Base-by-base conservation (phyloP, 2,329 filamentous ascomycete species). In the Incumbomyces lentus region DNA sequence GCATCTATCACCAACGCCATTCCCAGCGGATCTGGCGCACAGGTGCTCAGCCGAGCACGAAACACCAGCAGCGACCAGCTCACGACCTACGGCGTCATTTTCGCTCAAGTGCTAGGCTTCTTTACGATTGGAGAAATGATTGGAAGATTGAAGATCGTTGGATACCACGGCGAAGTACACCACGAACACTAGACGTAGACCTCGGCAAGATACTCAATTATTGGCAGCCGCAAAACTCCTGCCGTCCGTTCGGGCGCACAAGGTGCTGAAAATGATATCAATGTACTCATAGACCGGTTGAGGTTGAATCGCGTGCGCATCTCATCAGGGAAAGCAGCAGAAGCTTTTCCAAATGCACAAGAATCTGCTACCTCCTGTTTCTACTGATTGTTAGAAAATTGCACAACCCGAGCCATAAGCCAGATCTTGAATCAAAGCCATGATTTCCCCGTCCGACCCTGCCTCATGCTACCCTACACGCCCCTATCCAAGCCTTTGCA, bases 81-180 rank as follows among this genome's bases (percentile, higher is more conserved):
- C 58, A 76, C 77, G 46, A 69, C 83, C 45, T 83, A 76, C 50
- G 86, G 84, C 58, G 84, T 98, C 50, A 72, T 95, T 52, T 69
- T 75, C 40, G 89, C 89, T 47, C 90, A 98, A 72, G 77, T 87
- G 42, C 70, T 98, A 57, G 92, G 92, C 52, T 98, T 98, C 79
- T 98, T 96, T 78, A 93, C 89, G 52, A 79, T 96, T 46, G 92
- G 92, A 55, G 89, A 96, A 77, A 96, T 98, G 68, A 81, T 98
- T 61, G 92, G 92, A 61, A 79, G 89, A 62, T 80, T 92, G 73
- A 96, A 98, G 84, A 68, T 98, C 59, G 76, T 98, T 59, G 92
- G 92, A 55, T 98, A 98, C 77, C 78, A 77, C 68, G 84, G 85
- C 63, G 79, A 85, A 64, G 63, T 65, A 54, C 67, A 67, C 53